Base-by-base conservation (phyloP, 768 basidiomycete species). In the Panaeolus papilionaceus region DNA sequence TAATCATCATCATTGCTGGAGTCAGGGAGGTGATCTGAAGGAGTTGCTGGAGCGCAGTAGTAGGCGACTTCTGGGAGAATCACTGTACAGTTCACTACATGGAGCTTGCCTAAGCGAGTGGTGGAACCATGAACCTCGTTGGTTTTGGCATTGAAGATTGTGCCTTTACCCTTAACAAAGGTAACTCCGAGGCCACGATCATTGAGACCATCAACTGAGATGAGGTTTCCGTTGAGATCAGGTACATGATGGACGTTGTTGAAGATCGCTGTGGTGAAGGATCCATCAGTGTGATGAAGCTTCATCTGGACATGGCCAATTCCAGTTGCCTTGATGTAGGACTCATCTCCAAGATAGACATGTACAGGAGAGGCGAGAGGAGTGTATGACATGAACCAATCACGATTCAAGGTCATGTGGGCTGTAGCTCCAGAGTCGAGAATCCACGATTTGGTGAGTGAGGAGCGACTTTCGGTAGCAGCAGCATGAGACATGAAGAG, bases 341-440 rank as follows among this genome's bases (percentile, higher is more conserved):
- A 26, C 11, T 71, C 65, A 28, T 71, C 71, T 10, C 71, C 67
- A 11, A 71, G 67, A 67, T 69, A 71, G 49, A 71, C 71, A 0
- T 62, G 62, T 4, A 58, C 54, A 8, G 71, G 68, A 2, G 61
- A n/a, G 0, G 38, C 3, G 4, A 71, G 67, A 10, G 68, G 42
- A 0, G 18, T n/a, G 40, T 49, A 71, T 12, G 66, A 54, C 33
- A 18, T 49, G 62, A 72, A 70, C 71, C 71, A 72, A 5, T 28
- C n/a, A 37, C 63, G 61, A 10, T 70, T 62, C 4, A 51, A 67
- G 9, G 64, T 54, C 69, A 72, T 72, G 2, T 65, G 71, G 16
- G 65, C 68, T 38, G 69, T 66, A 14, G 66, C 66, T 14, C 71
- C 69, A 4, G 68, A 72, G 39, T 72, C 64, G 0, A 72, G 38